phyloP scores from a whole-genome alignment of 1,284 basidiomycete species.

The Flammula alnicola region DNA sequence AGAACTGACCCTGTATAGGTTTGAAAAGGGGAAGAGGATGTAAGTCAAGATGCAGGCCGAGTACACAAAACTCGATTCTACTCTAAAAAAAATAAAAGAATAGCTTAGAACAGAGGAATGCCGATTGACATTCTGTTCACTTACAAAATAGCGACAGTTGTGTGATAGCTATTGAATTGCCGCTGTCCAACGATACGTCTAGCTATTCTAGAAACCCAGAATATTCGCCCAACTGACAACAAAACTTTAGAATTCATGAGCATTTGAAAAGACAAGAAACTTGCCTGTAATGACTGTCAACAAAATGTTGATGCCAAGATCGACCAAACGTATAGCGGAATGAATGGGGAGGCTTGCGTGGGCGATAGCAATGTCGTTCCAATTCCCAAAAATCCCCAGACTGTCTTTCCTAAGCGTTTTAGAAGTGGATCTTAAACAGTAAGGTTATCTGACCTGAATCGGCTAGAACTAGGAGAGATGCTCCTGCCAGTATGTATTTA shows the following conservation, averaged over 20 bases:
- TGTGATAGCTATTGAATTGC: slow-evolving; percentile 20
- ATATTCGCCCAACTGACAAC: slow-evolving; percentile 25
- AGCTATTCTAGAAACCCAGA: slow-evolving; percentile 27
- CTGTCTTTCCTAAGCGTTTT: too few relatives aligned
- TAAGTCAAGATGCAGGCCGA: slow-evolving; percentile 18
- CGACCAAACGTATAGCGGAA: slow-evolving; percentile 28
- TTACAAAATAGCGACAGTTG: slow-evolving; percentile 27
- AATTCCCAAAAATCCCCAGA: slow-evolving; percentile 29
- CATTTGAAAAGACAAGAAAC: neutral
- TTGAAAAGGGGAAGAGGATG: slow-evolving; percentile 8
- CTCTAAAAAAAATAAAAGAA: slow-evolving; percentile 8
- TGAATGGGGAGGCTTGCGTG: slow-evolving; percentile 13
- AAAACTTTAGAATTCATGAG: neutral
- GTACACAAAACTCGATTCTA: slow-evolving; percentile 25
- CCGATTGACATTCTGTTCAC: slow-evolving; percentile 2
- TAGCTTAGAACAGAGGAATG: too few relatives aligned
- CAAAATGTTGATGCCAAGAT: slow-evolving; percentile 31
- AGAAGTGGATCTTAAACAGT: too few relatives aligned
- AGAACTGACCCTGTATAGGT: slow-evolving; percentile 12
- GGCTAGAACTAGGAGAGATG: slow-evolving; percentile 23
- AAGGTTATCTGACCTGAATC: slow-evolving; percentile 26
- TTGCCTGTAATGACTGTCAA: slow-evolving; percentile 30
- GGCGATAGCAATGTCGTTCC: slow-evolving; percentile 12
- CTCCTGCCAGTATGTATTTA: slow-evolving; percentile 22
- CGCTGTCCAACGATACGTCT: slow-evolving; percentile 17